Evolutionary conservation across 1,139 yeast species (phyloP).

Genomic region (Debaryomyces fabryi): DNA sequence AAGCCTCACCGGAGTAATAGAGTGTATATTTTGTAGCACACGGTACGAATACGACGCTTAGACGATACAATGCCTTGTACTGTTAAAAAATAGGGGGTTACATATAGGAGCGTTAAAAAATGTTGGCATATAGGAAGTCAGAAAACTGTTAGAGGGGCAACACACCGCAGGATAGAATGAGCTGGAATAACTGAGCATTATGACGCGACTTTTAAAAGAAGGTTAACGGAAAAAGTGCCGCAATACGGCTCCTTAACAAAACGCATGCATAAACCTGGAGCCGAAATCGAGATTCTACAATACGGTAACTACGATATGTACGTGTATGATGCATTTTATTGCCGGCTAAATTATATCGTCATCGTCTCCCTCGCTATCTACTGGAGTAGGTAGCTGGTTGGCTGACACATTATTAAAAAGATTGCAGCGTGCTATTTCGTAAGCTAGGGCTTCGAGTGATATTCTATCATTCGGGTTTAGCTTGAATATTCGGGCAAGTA

Average conservation of each 20-base stretch:
- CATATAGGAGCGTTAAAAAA: neutral
- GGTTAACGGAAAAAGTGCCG: neutral
- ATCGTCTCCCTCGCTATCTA: constrained; percentile 3
- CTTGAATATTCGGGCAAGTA: constrained; percentile 58
- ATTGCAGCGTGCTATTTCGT: constrained; percentile 42
- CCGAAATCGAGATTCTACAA: neutral
- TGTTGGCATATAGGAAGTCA: neutral
- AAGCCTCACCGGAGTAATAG: neutral
- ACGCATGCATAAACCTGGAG: neutral
- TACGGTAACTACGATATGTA: neutral
- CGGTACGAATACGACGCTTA: neutral
- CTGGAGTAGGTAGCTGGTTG: constrained; percentile 5
- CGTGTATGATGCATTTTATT: neutral
- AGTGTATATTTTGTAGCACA: neutral
- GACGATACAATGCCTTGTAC: neutral
- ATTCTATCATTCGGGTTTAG: constrained; percentile 69
- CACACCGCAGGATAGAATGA: neutral
- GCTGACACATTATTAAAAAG: constrained; percentile 34
- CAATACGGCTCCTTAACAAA: neutral
- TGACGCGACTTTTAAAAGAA: neutral
- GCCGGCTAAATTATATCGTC: neutral
- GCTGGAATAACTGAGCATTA: neutral
- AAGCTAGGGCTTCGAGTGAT: constrained; percentile 48
- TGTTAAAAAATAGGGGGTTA: neutral
- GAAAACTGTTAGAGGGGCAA: neutral